Percentiles rank a stretch among this genome's conserved stretches.
These are phyloP conservation scores for Pulveroboletus ravenelii DNA, from an alignment of 768 basidiomycete species.

Conservation along the genomic window DNA sequence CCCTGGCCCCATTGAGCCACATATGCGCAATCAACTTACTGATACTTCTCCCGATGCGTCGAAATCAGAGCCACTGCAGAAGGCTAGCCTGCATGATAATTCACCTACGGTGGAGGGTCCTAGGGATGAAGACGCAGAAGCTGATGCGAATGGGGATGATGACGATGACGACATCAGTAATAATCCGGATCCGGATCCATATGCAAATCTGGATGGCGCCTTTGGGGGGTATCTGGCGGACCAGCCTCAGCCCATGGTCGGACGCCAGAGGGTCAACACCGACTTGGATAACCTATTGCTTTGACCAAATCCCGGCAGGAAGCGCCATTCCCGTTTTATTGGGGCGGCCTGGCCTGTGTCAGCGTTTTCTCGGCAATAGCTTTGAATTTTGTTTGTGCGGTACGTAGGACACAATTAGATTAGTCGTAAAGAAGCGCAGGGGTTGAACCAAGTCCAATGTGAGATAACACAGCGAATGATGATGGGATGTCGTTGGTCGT, in stretches of 20 bases:
- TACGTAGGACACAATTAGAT: slow-evolving; percentile 5
- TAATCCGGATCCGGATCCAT: slow-evolving; percentile 54
- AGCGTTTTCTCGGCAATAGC: not conserved
- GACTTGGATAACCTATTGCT: slow-evolving; percentile 70
- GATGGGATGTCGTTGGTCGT: not conserved
- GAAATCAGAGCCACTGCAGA: slow-evolving; percentile 30
- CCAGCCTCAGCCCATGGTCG: slow-evolving; percentile 59
- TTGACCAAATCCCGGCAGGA: slow-evolving; percentile 22
- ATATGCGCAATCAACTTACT: slow-evolving; percentile 23
- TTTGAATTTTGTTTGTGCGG: slow-evolving; percentile 1
- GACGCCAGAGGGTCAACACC: slow-evolving; percentile 36
- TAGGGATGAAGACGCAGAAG: slow-evolving; percentile 22
- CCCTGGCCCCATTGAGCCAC: slow-evolving; percentile 41
- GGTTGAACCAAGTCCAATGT: not conserved
- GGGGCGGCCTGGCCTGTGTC: not conserved
- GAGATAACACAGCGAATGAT: not conserved
- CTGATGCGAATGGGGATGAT: slow-evolving; percentile 32
- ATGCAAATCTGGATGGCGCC: slow-evolving; percentile 74
- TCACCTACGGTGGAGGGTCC: slow-evolving; percentile 3
- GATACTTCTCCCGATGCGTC: slow-evolving; percentile 20
- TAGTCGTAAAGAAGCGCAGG: not conserved
- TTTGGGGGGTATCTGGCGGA: slow-evolving; percentile 73
- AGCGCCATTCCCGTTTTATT: not conserved
- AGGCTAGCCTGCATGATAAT: slow-evolving; percentile 15
- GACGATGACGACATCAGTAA: slow-evolving; percentile 40